Percentiles rank a stretch among this genome's conserved stretches.
phyloP scores from a whole-genome alignment of 768 basidiomycete species.

The Mycena maculata region DNA sequence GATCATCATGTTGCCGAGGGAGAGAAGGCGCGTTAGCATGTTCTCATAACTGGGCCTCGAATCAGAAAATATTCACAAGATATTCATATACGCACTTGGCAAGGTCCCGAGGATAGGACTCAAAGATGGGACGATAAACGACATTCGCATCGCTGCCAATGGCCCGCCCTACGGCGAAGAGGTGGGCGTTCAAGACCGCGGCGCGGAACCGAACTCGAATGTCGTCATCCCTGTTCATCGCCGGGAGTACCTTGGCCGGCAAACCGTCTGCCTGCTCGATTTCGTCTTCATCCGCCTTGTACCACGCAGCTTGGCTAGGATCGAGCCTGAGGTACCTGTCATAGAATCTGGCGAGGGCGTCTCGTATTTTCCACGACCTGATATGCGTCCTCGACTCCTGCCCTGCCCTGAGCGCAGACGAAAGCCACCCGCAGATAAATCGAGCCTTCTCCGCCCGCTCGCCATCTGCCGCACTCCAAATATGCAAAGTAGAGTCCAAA shows the following conservation, averaged over 20 bases:
- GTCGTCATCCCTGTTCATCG: slow-evolving; percentile 75
- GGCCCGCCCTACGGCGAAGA: slow-evolving; percentile 65
- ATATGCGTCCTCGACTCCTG: slow-evolving; percentile 47
- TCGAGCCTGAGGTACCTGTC: slow-evolving; percentile 72
- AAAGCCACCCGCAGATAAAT: slow-evolving; percentile 66
- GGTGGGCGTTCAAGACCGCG: slow-evolving; percentile 65
- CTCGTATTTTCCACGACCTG: slow-evolving; percentile 75
- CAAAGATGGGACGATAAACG: slow-evolving; percentile 62
- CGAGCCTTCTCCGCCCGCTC: slow-evolving; percentile 59
- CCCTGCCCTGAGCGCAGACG: slow-evolving; percentile 48
- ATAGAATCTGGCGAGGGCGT: slow-evolving; percentile 72
- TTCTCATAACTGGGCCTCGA: slow-evolving; percentile 68
- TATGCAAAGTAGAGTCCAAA: slow-evolving; percentile 69
- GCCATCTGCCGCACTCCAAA: slow-evolving; percentile 59
- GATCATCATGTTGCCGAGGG: slow-evolving; percentile 82
- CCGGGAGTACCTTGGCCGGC: slow-evolving; percentile 62
- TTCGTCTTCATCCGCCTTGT: slow-evolving; percentile 45
- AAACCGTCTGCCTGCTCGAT: slow-evolving; percentile 40
- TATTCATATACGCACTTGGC: slow-evolving; percentile 56
- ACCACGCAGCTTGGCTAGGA: slow-evolving; percentile 65
- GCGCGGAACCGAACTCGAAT: slow-evolving; percentile 86
- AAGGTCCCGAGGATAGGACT: slow-evolving; percentile 56
- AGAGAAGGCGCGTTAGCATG: slow-evolving; percentile 79
- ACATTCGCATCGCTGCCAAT: slow-evolving; percentile 43
- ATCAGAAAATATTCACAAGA: slow-evolving; percentile 8